These are phyloP conservation scores for Penicillium maclennaniae DNA, from an alignment of 495 filamentous ascomycete genomes.

Conservation along the genomic window DNA sequence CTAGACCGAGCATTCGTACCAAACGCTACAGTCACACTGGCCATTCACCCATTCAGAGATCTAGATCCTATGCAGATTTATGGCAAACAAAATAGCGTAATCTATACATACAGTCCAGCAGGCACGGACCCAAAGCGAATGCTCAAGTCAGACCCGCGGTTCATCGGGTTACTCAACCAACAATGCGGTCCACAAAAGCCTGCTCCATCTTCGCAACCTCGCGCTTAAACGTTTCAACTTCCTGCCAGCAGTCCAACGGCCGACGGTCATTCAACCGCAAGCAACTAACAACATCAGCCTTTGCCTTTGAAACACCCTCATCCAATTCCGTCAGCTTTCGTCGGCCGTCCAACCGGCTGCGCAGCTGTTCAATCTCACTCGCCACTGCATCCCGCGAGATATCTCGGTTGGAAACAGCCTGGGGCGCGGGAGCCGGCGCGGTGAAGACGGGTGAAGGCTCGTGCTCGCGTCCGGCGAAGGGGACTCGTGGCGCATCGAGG, in stretches of 20 bases:
- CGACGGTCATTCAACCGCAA: slow-evolving; percentile 80
- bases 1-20: not conserved
- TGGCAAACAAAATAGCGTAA: slow-evolving; percentile 20
- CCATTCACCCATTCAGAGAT: slow-evolving; percentile 11
- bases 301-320: slow-evolving; percentile 67
- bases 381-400: slow-evolving; percentile 50
- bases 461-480: slow-evolving; percentile 44
- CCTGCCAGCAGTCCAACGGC: slow-evolving; percentile 92
- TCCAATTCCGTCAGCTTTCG: slow-evolving; percentile 65
- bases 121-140: slow-evolving; percentile 8
- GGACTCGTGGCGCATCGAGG: slow-evolving; percentile 47
- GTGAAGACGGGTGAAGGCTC: slow-evolving; percentile 23
- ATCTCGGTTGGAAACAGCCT: slow-evolving; percentile 35
- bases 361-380: slow-evolving; percentile 71
- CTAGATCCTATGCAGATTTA: slow-evolving; percentile 19
- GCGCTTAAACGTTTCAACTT: slow-evolving; percentile 84
- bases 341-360: slow-evolving; percentile 67
- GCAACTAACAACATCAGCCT: slow-evolving; percentile 73
- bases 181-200: slow-evolving; percentile 80
- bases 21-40: not conserved
- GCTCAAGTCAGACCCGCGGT: slow-evolving; percentile 13
- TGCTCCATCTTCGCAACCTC: slow-evolving; percentile 83
- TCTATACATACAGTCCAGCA: slow-evolving; percentile 36
- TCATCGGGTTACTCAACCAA: slow-evolving; percentile 41
- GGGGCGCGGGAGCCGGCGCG: slow-evolving; percentile 12